phyloP scores from a whole-genome alignment of 768 basidiomycete genomes.

The Serendipita vermifera region DNA sequence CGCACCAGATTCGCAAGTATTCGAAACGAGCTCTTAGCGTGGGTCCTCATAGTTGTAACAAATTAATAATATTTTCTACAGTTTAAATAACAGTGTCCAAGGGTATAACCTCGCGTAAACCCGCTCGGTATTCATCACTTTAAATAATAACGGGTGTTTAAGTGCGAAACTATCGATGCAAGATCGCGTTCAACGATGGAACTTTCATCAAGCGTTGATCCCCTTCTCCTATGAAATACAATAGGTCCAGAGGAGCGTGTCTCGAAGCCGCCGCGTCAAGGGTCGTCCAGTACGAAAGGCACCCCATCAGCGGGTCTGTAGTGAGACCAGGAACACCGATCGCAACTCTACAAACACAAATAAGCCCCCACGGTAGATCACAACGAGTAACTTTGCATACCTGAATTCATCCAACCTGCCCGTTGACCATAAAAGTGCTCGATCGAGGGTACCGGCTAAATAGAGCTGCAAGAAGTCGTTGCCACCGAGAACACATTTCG shows the following conservation, averaged over 20 bases:
- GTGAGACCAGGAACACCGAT: constrained; percentile 22
- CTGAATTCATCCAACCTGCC: constrained; percentile 23
- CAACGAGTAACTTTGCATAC: constrained; percentile 14
- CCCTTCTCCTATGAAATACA: constrained; percentile 17
- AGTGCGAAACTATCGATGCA: constrained; percentile 16
- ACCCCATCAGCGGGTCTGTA: constrained; percentile 23
- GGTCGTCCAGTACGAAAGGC: constrained; percentile 23
- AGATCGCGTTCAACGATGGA: constrained; percentile 12
- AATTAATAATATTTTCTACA: too few species aligned
- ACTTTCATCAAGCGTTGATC: constrained; percentile 10
- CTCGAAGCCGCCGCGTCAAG: constrained; percentile 23
- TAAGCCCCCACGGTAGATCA: background rate
- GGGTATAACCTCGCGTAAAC: too few species aligned
- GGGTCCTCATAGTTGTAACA: too few species aligned
- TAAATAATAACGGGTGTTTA: too few species aligned
- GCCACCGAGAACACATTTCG: constrained; percentile 14
- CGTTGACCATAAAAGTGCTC: constrained; percentile 19
- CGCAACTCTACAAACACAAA: constrained; percentile 22
- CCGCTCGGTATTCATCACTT: too few species aligned
- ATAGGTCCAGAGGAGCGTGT: constrained; percentile 21
- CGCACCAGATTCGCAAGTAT: too few species aligned
- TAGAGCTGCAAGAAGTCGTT: constrained; percentile 18
- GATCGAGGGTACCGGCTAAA: constrained; percentile 13
- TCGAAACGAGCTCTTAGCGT: too few species aligned
- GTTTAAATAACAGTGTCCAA: too few species aligned